Conservation (phyloP, 257 asterid genomes). For the Datura wrightii region DNA sequence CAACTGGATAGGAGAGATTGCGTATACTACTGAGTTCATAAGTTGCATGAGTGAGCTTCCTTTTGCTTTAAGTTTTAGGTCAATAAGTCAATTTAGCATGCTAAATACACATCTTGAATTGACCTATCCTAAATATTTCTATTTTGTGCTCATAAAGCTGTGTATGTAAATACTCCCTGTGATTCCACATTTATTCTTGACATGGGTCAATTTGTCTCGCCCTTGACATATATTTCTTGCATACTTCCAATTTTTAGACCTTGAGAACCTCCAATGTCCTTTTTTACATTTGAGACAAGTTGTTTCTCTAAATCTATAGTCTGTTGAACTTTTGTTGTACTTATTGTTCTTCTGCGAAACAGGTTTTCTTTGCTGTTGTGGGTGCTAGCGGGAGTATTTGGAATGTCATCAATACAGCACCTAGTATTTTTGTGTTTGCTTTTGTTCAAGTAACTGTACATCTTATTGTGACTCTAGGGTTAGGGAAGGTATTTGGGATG, state of each 20-base stretch:
- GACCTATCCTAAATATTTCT: background rate
- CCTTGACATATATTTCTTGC: background rate
- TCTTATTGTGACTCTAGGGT: constrained; percentile 60
- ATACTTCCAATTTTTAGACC: background rate
- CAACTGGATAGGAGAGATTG: background rate
- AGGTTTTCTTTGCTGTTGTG: constrained; percentile 78
- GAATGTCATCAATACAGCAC: constrained; percentile 79
- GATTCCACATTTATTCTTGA: too few relatives aligned
- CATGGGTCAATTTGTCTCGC: background rate
- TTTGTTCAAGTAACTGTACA: constrained; percentile 73
- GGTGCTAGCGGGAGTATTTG: constrained; percentile 87
- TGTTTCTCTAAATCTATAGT: background rate
- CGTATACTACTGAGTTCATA: background rate
- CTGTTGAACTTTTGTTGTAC: background rate
- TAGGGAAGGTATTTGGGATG: constrained; percentile 61
- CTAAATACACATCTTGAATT: background rate
- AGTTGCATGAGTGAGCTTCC: background rate
- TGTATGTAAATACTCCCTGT: background rate
- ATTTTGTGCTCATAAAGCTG: background rate
- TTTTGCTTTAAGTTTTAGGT: background rate
- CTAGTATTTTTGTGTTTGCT: constrained; percentile 78
- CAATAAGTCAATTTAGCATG: background rate
- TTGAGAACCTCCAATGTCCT: background rate
- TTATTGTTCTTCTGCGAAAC: constrained; percentile 34
- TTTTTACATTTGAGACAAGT: background rate